Base-by-base conservation (phyloP, 2,329 filamentous ascomycete genomes). In the Moelleriella libera region DNA sequence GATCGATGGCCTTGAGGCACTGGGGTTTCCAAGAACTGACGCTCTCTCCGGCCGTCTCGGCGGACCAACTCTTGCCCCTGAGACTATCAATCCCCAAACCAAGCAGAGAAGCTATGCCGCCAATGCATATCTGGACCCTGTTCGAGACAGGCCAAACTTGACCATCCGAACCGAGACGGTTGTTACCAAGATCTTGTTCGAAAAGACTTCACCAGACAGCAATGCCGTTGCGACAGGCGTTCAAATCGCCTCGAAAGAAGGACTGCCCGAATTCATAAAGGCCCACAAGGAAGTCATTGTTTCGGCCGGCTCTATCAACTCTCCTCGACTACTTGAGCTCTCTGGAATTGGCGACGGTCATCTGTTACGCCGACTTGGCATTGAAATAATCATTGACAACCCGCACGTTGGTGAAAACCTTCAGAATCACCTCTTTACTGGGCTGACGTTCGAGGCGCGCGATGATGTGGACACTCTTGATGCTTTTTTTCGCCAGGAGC, bases 311-410 rank as follows among this genome's bases (percentile, higher is more conserved):
- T 55, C 64, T 1, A 59, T 71, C 50, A 64, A 68, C 45, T 63
- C 63, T 0, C 67, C 70, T 5, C 60, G 64, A 21, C 52, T 73
- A 28, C 61, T 73, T 5, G 64, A 72, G 51, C 60, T 69, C 6
- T 70, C 66, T 2, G 65, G 68, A 1, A 58, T 71, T 30, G 68
- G 68, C 10, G 51, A 59, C 9, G 56, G 53, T 14, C 49, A 50
- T 2, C 58, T 66, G 6, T 55, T 72, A 1, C 51, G 60, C n/a
- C 56, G 58, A 45, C 53, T 59, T 8, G 58, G 56, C 5, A 58
- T 65, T 10, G 51, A 59, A 3, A 53, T 63, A 2, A 47, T 66
- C 4, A 55, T 63, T 5, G 57, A 67, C 44, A 60, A 60, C 30
- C 61, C 64, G 2, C 55, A 62, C 39, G 67, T 69, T 5, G 67